These are phyloP conservation scores for Tympanopsis confertula DNA, from an alignment of 2,329 filamentous ascomycete genomes.

Conservation along the genomic window DNA sequence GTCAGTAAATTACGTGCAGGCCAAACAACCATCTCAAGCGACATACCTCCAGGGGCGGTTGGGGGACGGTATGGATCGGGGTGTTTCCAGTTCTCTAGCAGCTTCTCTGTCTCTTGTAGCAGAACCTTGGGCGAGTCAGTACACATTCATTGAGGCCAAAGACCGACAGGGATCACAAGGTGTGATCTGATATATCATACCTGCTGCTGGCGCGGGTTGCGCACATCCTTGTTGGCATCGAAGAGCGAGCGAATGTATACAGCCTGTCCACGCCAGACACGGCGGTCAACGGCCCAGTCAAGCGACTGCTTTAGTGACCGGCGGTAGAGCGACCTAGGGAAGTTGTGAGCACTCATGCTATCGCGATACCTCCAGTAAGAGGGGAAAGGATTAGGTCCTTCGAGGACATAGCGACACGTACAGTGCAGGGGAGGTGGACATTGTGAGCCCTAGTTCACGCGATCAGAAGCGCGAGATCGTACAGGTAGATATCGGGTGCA, in stretches of 20 bases:
- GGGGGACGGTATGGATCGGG: conserved; percentile 85
- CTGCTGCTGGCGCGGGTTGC: conserved; percentile 74
- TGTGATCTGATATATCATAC: conserved; percentile 33
- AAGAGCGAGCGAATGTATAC: conserved; percentile 92
- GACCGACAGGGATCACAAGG: neutral
- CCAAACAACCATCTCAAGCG: neutral
- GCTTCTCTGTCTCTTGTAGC: conserved; percentile 74
- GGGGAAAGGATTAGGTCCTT: neutral
- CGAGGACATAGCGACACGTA: no score
- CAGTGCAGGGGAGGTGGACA: no score
- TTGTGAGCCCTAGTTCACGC: no score
- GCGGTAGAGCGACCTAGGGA: conserved; percentile 65
- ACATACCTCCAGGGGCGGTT: conserved; percentile 81
- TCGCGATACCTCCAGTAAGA: neutral
- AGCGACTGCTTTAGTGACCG: conserved; percentile 85
- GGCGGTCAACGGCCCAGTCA: conserved; percentile 88
- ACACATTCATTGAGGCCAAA: neutral
- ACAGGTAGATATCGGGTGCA: no score
- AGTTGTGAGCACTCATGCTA: neutral
- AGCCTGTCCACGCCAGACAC: conserved; percentile 90
- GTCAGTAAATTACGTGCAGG: neutral
- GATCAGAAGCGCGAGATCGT: no score
- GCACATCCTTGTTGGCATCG: conserved; percentile 79
- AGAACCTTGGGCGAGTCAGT: conserved; percentile 47
- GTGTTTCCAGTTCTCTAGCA: conserved; percentile 92